phyloP scores from a whole-genome alignment of 805 yeast species.

The Naumovozyma baii region DNA sequence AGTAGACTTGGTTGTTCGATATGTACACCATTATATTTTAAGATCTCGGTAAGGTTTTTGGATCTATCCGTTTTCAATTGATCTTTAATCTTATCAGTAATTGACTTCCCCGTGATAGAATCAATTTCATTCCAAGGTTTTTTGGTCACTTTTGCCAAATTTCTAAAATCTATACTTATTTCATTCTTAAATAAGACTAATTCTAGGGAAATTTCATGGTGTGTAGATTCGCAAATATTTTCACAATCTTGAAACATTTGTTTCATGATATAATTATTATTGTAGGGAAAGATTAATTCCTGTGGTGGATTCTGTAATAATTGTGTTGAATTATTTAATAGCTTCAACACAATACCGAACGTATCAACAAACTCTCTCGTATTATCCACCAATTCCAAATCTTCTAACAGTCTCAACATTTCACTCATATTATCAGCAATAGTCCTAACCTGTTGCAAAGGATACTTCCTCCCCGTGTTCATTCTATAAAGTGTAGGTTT shows the following conservation, averaged over 20 bases:
- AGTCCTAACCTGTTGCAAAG: conserved; percentile 31
- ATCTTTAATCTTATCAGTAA: conserved; percentile 49
- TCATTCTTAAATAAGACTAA: conserved; percentile 53
- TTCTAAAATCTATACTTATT: conserved; percentile 48
- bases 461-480: conserved; percentile 36
- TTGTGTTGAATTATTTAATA: conserved; percentile 17
- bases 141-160: conserved; percentile 39
- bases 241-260: conserved; percentile 33
- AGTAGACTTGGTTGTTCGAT: conserved; percentile 26
- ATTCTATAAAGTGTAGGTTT: conserved; percentile 29
- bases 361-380: conserved; percentile 22
- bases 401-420: conserved; percentile 25
- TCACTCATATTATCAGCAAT: conserved; percentile 21
- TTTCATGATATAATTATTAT: conserved; percentile 39
- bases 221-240: conserved; percentile 23
- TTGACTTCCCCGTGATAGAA: conserved; percentile 37
- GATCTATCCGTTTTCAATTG: conserved; percentile 40
- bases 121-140: conserved; percentile 57
- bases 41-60: conserved; percentile 31
- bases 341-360: conserved; percentile 13
- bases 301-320: conserved; percentile 44
- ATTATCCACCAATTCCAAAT: conserved; percentile 36
- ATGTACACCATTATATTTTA: conserved; percentile 32
- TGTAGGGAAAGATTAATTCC: conserved; percentile 47
- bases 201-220: conserved; percentile 42